Percentiles rank a stretch among this genome's conserved stretches.
Conservation (phyloP, 1,139 yeast species). For the Lizanozyma gosingica region DNA sequence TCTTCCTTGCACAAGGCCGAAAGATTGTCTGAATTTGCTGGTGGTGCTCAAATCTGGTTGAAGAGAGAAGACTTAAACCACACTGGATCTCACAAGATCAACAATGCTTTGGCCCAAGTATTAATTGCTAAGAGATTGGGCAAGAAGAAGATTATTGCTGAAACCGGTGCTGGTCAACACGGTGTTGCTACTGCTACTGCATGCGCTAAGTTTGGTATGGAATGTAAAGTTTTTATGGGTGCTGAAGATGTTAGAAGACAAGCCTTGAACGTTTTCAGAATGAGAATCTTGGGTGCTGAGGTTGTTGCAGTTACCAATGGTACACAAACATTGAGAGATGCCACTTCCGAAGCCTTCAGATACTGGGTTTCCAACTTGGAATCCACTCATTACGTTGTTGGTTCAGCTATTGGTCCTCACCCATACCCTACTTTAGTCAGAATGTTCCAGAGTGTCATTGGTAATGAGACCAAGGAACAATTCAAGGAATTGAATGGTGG, state of each 20-base stretch:
- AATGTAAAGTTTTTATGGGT: slow-evolving; percentile 97
- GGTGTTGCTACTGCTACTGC: slow-evolving; percentile 99
- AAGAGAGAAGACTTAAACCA: slow-evolving; percentile 97
- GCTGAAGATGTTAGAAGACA: slow-evolving; percentile 99
- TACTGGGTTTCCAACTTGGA: slow-evolving; percentile 86
- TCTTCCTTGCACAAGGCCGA: slow-evolving; percentile 88
- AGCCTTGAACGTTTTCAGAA: slow-evolving; percentile 94
- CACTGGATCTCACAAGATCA: slow-evolving; percentile 96
- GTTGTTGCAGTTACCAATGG: slow-evolving; percentile 93
- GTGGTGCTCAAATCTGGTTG: slow-evolving; percentile 97
- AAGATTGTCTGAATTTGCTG: slow-evolving; percentile 78
- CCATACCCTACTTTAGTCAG: slow-evolving; percentile 97
- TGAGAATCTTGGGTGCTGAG: slow-evolving; percentile 92
- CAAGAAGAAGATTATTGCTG: slow-evolving; percentile 86
- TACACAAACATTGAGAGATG: slow-evolving; percentile 92
- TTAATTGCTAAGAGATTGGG: slow-evolving; percentile 88
- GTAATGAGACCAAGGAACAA: slow-evolving; percentile 88
- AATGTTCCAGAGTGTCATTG: slow-evolving; percentile 96
- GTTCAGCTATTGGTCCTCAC: slow-evolving; percentile 98
- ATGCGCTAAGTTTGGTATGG: slow-evolving; percentile 93
- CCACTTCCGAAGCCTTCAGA: slow-evolving; percentile 94
- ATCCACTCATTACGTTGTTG: slow-evolving; percentile 88
- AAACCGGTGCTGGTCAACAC: slow-evolving; percentile 99
- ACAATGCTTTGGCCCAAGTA: slow-evolving; percentile 93
- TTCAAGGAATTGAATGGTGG: slow-evolving; percentile 72